Conservation (phyloP, 2,329 filamentous ascomycete genomes). For the Hysterium pulicare region DNA sequence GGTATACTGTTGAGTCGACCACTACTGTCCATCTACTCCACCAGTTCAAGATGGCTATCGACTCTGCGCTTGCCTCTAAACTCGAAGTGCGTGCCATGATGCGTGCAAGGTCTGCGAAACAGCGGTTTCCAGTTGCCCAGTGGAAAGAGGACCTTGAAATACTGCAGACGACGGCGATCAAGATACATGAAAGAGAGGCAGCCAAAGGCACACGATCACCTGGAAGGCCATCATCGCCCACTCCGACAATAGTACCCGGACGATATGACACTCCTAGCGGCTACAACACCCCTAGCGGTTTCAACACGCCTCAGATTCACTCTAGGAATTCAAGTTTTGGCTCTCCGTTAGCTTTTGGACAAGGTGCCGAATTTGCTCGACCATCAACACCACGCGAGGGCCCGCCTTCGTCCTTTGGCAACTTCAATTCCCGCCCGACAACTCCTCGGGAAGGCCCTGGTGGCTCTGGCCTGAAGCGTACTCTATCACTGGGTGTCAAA, state of each 20-base stretch:
- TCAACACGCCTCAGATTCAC: background rate
- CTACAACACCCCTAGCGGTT: background rate
- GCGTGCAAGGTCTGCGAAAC: constrained; percentile 61
- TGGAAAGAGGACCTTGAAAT: constrained; percentile 64
- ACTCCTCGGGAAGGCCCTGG: background rate
- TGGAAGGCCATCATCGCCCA: background rate
- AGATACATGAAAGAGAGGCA: constrained; percentile 41
- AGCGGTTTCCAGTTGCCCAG: constrained; percentile 63
- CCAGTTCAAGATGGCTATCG: constrained; percentile 62
- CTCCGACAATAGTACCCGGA: background rate
- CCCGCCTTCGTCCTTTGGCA: background rate
- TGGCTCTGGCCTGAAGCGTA: background rate
- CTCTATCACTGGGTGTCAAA: constrained; percentile 1
- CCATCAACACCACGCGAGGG: constrained; percentile 1
- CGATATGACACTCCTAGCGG: background rate
- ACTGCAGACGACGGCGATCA: constrained; percentile 58
- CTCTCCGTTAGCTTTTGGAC: background rate
- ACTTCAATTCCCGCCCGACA: background rate
- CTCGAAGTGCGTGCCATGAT: constrained; percentile 55
- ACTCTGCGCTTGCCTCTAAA: constrained; percentile 56
- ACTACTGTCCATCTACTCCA: constrained; percentile 59
- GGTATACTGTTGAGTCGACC: constrained; percentile 64
- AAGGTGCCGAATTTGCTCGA: background rate
- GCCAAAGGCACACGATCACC: background rate
- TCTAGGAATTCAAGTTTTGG: background rate